These are phyloP conservation scores for Hyphodiscus sp. DNA, from an alignment of 2,329 filamentous ascomycete genomes.

Conservation along the genomic window DNA sequence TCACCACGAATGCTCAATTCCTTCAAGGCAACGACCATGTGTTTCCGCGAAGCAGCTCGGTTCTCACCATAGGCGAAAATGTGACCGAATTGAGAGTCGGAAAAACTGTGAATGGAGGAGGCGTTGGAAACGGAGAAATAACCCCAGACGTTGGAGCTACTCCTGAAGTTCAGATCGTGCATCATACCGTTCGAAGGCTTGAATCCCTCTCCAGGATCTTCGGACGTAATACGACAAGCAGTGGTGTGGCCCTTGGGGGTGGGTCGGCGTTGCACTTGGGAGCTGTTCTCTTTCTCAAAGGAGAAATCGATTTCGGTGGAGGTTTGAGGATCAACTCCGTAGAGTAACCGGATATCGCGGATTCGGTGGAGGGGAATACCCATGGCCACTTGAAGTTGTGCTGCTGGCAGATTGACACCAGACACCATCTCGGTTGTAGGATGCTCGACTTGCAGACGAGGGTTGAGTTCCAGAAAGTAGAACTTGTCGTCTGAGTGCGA, in stretches of 20 bases:
- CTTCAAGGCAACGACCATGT: slow-evolving; percentile 98
- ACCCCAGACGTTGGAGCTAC: slow-evolving; percentile 98
- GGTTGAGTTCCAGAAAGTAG: slow-evolving; percentile 98
- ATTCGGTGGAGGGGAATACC: slow-evolving; percentile 93
- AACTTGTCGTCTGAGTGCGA: slow-evolving; percentile 97
- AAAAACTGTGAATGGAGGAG: slow-evolving; percentile 98
- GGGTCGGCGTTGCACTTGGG: slow-evolving; percentile 79
- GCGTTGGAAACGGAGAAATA: slow-evolving; percentile 98
- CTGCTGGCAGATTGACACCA: slow-evolving; percentile 93
- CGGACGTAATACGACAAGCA: slow-evolving; percentile 97
- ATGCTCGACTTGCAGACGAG: slow-evolving; percentile 98
- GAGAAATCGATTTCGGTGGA: slow-evolving; percentile 90
- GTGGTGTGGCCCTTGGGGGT: slow-evolving; percentile 95
- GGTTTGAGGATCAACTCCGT: slow-evolving; percentile 88
- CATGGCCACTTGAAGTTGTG: slow-evolving; percentile 98
- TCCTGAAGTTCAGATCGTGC: slow-evolving; percentile 98
- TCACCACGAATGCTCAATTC: slow-evolving; percentile 99
- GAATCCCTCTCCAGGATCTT: slow-evolving; percentile 98
- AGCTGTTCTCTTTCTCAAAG: slow-evolving; percentile 80
- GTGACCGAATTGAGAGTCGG: slow-evolving; percentile 97
- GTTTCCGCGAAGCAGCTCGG: slow-evolving; percentile 89
- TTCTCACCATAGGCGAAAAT: slow-evolving; percentile 99
- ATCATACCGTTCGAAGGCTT: slow-evolving; percentile 99
- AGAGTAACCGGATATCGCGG: slow-evolving; percentile 90
- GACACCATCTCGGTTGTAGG: slow-evolving; percentile 99